phyloP scores from a whole-genome alignment of 176 grass and related monocot genomes.

The Carex pumila region DNA sequence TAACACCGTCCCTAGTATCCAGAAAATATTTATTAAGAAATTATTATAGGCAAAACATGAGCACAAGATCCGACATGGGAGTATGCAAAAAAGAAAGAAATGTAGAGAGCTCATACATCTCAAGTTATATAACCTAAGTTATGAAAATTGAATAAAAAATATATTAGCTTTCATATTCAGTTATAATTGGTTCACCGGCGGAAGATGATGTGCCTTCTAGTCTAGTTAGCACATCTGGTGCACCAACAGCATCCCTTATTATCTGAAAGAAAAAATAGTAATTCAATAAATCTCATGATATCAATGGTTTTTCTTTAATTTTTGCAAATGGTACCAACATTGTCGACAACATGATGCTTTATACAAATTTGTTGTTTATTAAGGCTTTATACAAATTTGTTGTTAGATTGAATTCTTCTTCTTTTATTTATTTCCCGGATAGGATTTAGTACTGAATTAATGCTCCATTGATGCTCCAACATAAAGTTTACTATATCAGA shows the following conservation, averaged over 20 bases:
- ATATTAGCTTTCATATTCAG: conserved; percentile 80
- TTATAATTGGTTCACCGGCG: conserved; percentile 37
- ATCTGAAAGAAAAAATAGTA: conserved; percentile 41
- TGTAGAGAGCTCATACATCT: neutral
- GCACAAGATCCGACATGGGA: neutral
- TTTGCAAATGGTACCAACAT: neutral
- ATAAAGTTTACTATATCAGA: neutral
- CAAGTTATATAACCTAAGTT: neutral
- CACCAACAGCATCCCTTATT: conserved; percentile 75
- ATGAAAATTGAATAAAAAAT: neutral
- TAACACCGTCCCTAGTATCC: no score
- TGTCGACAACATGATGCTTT: neutral
- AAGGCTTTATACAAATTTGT: neutral
- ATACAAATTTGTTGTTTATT: neutral
- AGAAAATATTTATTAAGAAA: neutral
- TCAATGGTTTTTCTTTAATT: neutral
- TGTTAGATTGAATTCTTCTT: neutral
- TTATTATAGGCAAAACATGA: neutral
- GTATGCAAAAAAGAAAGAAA: neutral
- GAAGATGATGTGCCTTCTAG: conserved; percentile 42
- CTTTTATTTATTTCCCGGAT: neutral
- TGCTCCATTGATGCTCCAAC: neutral
- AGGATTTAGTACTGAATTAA: neutral
- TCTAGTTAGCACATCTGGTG: conserved; percentile 87
- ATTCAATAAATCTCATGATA: neutral